These are phyloP conservation scores for Camillea tinctor DNA, from an alignment of 2,329 filamentous ascomycete genomes.

Conservation along the genomic window DNA sequence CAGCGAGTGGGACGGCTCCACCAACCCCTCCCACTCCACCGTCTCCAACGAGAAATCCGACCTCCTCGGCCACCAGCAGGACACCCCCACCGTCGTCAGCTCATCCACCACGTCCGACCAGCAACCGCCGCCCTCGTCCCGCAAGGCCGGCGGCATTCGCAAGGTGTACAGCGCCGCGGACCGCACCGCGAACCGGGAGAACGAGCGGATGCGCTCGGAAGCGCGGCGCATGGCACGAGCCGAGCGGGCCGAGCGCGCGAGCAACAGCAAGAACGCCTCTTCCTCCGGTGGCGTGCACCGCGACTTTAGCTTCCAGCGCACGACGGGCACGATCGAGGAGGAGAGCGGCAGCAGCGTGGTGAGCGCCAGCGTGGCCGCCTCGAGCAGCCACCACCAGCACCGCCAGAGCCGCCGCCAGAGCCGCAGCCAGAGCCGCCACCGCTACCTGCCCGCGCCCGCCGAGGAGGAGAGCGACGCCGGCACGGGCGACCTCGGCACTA, in stretches of 20 bases:
- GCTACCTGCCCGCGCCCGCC: conserved; percentile 34
- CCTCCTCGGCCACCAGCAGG: conserved; percentile 57
- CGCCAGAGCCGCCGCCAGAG: conserved; percentile 19
- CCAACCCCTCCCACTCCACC: conserved; percentile 65
- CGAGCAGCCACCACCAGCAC: conserved; percentile 14
- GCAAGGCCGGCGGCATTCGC: conserved; percentile 47
- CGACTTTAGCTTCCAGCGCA: conserved; percentile 53
- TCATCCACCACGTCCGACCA: neutral
- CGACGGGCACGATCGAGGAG: conserved; percentile 30
- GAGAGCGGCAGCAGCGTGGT: conserved; percentile 20
- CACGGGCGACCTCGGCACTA: conserved; percentile 53
- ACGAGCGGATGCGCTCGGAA: conserved; percentile 56
- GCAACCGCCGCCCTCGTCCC: neutral
- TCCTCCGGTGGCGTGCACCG: conserved; percentile 33
- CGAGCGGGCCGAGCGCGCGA: conserved; percentile 39
- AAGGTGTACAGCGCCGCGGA: conserved; percentile 63
- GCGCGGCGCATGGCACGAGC: conserved; percentile 53
- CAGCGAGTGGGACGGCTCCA: conserved; percentile 73
- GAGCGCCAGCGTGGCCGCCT: neutral
- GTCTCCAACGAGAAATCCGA: conserved; percentile 55
- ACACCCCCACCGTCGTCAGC: conserved; percentile 43
- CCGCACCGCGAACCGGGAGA: conserved; percentile 50
- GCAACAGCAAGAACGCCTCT: conserved; percentile 11
- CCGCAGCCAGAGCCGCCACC: conserved; percentile 17
- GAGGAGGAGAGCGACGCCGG: conserved; percentile 41